Conservation (phyloP, 179 eudicot species). For the Actinidia polygama region DNA sequence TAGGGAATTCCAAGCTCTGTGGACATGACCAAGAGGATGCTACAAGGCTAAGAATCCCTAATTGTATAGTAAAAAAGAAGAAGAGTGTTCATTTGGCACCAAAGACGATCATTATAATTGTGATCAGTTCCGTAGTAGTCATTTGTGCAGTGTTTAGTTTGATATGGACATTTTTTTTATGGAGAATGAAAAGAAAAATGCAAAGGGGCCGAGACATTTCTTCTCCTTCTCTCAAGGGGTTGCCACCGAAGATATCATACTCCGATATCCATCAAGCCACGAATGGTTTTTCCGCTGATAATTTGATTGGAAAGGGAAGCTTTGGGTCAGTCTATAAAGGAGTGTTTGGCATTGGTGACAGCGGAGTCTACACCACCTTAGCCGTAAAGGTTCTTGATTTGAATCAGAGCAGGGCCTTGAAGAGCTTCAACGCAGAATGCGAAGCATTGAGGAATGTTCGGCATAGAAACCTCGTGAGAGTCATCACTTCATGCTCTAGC, state of each 20-base stretch:
- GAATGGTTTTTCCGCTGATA: slow-evolving; percentile 3
- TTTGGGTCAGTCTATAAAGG: slow-evolving; percentile 12
- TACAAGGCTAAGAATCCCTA: slow-evolving; percentile 9
- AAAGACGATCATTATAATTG: not conserved
- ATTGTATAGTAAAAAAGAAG: not conserved
- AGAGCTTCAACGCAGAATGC: slow-evolving; percentile 14
- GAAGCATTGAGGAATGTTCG: slow-evolving; percentile 18
- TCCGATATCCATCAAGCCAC: not conserved
- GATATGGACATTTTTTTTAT: too few species aligned
- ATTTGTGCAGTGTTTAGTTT: not conserved
- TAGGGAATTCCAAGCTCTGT: slow-evolving; percentile 26
- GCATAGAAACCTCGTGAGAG: slow-evolving; percentile 8
- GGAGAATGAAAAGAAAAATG: not conserved
- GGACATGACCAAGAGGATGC: slow-evolving; percentile 11
- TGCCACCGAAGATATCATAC: not conserved
- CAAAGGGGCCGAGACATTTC: not conserved
- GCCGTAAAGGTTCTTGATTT: slow-evolving; percentile 15
- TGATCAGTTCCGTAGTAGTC: not conserved
- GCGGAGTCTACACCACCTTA: not conserved
- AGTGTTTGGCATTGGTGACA: not conserved
- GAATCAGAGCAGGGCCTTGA: not conserved
- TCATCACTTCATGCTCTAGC: slow-evolving; percentile 8
- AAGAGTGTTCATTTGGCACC: not conserved
- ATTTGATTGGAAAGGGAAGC: slow-evolving; percentile 12
- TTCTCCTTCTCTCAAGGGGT: not conserved